Base-by-base conservation (phyloP, 2,329 filamentous ascomycete species). In the Clarireedia monteithiana region DNA sequence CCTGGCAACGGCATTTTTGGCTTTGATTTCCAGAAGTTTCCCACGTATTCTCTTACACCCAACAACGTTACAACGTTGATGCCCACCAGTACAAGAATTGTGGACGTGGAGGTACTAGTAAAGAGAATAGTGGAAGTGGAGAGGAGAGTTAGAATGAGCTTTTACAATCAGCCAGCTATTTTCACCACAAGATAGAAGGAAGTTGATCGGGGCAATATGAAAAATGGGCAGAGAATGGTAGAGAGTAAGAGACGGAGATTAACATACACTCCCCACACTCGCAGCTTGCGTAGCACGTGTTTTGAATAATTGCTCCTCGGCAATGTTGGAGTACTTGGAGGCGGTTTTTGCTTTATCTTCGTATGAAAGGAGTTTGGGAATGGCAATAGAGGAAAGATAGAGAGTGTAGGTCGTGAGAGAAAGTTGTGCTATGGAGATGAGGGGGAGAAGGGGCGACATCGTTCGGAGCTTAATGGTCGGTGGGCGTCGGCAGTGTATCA, bases 341-440 rank as follows among this genome's bases (percentile, higher is more conserved):
- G 72, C 69, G 60, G 73, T 75, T 62, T 77, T 68, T 45, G 67
- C 66, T 26, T 70, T 70, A n/a, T 71, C 66, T 62, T 78, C 75
- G 62, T 77, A 77, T 50, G 70, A 69, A 34, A 67, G 69, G 4
- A 77, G 70, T 56, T 74, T 75, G 39, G 63, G 69, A 61, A 77
- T 73, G 46, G 75, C 70, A 47, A 70, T 63, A 58, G 70, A 73
- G 52, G 73, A 73, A 15, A 74, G 68, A 53, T 70, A 70, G 45
- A 69, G 71, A 60, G 73, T 75, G 62, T 75, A 77, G 47, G 61
- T 66, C n/a, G 69, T 66, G 34, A 76, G 69, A 15, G 66, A 61
- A 15, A 71, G 66, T 60, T 76, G 75, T 30, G 44, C 52, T 7
- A 45, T 34, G 45, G 44, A 26, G n/a, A 54, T 38, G 34, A 54